A percentile compares a stretch with the other conserved stretches of the same genome.
phyloP scores from a whole-genome alignment of 192 early-diverging fungal genomes.

The Funneliformis geosporum region DNA sequence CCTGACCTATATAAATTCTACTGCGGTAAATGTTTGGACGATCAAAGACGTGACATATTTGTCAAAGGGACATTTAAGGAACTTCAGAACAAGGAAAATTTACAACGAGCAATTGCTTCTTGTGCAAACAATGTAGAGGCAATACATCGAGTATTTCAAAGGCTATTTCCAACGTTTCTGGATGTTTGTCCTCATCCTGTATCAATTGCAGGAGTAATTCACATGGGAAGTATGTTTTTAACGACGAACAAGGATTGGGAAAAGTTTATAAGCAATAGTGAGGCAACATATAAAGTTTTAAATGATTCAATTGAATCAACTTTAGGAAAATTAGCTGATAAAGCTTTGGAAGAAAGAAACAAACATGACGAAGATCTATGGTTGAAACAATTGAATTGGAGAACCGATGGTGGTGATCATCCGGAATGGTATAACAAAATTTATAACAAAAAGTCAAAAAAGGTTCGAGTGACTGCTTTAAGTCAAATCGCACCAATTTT shows the following conservation, averaged over 20 bases:
- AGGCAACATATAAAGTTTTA: conserved; percentile 53
- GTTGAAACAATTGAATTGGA: conserved; percentile 82
- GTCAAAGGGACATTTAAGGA: conserved; percentile 52
- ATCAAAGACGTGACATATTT: conserved; percentile 57
- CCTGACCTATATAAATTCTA: conserved; percentile 75
- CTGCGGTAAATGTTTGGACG: conserved; percentile 60
- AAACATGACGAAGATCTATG: conserved; percentile 63
- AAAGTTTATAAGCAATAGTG: conserved; percentile 64
- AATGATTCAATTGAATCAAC: conserved; percentile 49
- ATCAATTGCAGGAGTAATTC: conserved; percentile 86
- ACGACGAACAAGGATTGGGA: conserved; percentile 80
- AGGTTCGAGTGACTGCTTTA: conserved; percentile 70
- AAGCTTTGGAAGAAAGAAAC: conserved; percentile 43
- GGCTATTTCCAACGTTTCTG: conserved; percentile 63
- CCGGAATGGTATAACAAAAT: conserved; percentile 87
- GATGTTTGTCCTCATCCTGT: conserved; percentile 89
- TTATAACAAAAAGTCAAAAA: conserved; percentile 60
- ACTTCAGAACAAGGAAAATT: conserved; percentile 49
- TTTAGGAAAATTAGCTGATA: conserved; percentile 48
- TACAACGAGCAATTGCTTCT: conserved; percentile 66
- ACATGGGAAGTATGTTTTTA: conserved; percentile 85
- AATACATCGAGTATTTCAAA: conserved; percentile 66
- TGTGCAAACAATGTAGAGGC: conserved; percentile 78
- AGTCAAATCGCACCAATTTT: conserved; percentile 80
- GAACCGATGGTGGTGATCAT: conserved; percentile 42